Base-by-base conservation (phyloP, 164 flowering plant genomes). In the Magnolia sinica region DNA sequence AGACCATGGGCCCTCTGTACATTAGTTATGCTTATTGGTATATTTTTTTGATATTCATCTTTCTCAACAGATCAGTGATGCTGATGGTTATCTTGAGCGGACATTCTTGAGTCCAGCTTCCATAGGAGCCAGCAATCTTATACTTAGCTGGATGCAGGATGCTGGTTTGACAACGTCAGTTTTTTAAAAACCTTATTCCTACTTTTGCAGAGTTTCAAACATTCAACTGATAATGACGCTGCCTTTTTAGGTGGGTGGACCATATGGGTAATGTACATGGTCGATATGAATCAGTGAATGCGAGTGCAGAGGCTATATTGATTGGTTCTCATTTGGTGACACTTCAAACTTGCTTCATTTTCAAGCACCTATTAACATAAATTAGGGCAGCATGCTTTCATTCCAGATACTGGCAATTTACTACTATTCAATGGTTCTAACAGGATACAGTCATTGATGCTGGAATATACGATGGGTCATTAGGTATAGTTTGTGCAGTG, bases 401-500 rank as follows among this genome's bases (percentile, higher is more conserved):
- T 74, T 50, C 13, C 66, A 24, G 22, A 23, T 74, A 24, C 79
- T 83, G 73, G 76, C 24, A 20, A 9, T 74, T 70, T 37, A 20
- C 66, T 24, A 10, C 11, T 64, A n/a, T 50, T 51, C 19, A 18
- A 31, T 20, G 45, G 14, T 16, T 76, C 29, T 51, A 73, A 80
- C 85, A 96, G 99, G 99, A 96, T 82, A 96, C 99, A 64, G 98
- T 96, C 67, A 86, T 94, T 83, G 98, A 96, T 92, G 99, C 98
- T 84, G 99, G 99, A 80, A 90, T 78, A 10, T 96, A 87, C 83
- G 98, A 96, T 86, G 99, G 99, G 37, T 81, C 99, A 63, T 80
- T 96, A 75, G 98, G 99, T 37, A 92, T 96, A 75, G 78, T 96
- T 23, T 87, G 92, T 79, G 97, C 98, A 67, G 16, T 96, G 72